Evolutionary conservation across 805 yeast species (phyloP), one percentile per base, ranked within the genome.

Genomic region (Candida insectalens): DNA sequence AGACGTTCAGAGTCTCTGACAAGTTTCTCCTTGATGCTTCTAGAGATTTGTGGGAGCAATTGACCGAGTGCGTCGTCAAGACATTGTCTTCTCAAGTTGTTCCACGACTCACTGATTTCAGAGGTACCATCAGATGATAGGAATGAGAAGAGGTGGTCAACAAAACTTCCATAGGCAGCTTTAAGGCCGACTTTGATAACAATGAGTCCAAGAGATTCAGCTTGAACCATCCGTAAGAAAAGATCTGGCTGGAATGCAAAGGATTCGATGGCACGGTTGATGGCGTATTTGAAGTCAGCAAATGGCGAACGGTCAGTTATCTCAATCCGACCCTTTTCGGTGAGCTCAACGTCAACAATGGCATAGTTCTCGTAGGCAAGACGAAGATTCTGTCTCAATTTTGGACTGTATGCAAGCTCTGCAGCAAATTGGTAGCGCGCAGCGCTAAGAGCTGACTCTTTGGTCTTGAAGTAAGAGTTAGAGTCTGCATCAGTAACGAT

Each of bases 231-330:
- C 49, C 94, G 72, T 48, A 92, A 63, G 45, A 82, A 84, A 27
- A 81, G 61, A 46, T 85, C 95, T 2, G 98, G 97, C 36, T 74
- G 67, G 25, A 63, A 63, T 5, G 73, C 68, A 49, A 92, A 73
- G 37, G 85, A 85, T n/a, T 70, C 69, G 12, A 88, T 77, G 2
- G 83, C 67, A 51, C 92, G 71, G 57, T 85, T 83, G 36, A 75
- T 69, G 16, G 96, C 94, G 57, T 92, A 92, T 52, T 92, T 92
- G 60, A 92, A 78, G 50, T 85, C 95, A 38, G 83, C 85, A 48
- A 77, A 88, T 2, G 87, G 81, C 35, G 88, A 78, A 44, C 77
- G 78, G 34, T 71, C 77, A 44, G 80, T 92, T 38, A 92, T 89
- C 44, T 78, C 77, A 22, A 74, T 65, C 46, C 67, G 69, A 43